These are phyloP conservation scores for Rusavskia elegans DNA, from an alignment of 495 filamentous ascomycete species.

Conservation along the genomic window DNA sequence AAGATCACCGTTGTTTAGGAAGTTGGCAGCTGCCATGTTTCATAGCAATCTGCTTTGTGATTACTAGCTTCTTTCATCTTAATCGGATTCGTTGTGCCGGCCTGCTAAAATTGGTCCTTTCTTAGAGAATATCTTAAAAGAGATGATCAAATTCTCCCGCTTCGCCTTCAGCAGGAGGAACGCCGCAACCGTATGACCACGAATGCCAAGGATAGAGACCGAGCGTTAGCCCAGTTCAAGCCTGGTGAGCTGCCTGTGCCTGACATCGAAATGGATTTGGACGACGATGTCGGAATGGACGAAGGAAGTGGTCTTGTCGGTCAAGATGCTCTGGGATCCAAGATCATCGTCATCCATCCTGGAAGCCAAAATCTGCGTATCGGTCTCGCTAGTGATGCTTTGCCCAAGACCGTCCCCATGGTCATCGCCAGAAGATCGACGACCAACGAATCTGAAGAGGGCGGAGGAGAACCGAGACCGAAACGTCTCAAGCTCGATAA, in stretches of 20 bases:
- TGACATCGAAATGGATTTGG: slow-evolving; percentile 36
- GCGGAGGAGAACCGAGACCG: slow-evolving; percentile 60
- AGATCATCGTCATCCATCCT: slow-evolving; percentile 90
- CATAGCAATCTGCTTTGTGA: too few species aligned
- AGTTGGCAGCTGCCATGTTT: too few species aligned
- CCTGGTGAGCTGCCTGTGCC: slow-evolving; percentile 24
- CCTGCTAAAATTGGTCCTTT: slow-evolving; percentile 1
- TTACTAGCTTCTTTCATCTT: not conserved
- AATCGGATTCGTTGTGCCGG: too few species aligned
- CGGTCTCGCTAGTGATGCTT: slow-evolving; percentile 80
- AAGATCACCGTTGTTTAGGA: not conserved
- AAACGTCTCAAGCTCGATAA: slow-evolving; percentile 70
- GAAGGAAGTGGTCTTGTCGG: slow-evolving; percentile 45
- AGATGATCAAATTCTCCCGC: slow-evolving; percentile 86
- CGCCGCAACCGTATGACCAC: slow-evolving; percentile 61
- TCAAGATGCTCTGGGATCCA: slow-evolving; percentile 58
- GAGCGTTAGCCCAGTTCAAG: slow-evolving; percentile 58
- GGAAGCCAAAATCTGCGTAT: slow-evolving; percentile 95
- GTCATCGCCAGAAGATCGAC: slow-evolving; percentile 63
- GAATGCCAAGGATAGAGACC: slow-evolving; percentile 71
- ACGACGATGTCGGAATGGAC: slow-evolving; percentile 48
- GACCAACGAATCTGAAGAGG: slow-evolving; percentile 68
- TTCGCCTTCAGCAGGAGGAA: slow-evolving; percentile 73
- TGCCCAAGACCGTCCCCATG: slow-evolving; percentile 91
- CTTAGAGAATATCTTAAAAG: slow-evolving; percentile 88